These are phyloP conservation scores for Hericium alpestre DNA, from an alignment of 768 basidiomycete genomes.

Conservation along the genomic window DNA sequence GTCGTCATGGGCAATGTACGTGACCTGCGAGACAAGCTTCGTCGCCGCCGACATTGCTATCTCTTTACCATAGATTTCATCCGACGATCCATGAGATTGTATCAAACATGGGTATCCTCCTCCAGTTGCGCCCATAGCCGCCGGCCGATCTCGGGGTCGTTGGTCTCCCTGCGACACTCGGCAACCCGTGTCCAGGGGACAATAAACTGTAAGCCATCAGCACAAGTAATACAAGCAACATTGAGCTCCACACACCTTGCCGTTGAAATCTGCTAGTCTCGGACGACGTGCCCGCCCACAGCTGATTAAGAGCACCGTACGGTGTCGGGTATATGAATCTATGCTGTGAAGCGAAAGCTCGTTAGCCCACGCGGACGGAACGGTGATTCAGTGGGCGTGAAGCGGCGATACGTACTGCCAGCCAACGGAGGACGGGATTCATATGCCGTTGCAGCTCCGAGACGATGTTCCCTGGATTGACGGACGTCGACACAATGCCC, in stretches of 20 bases:
- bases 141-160: slow-evolving; percentile 15
- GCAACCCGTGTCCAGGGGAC: slow-evolving; percentile 19
- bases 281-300: slow-evolving; percentile 27
- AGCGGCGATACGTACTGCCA: slow-evolving; percentile 11
- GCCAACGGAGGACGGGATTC: not conserved
- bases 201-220: slow-evolving; percentile 11
- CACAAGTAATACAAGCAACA: not conserved
- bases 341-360: slow-evolving; percentile 3
- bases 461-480: slow-evolving; percentile 23
- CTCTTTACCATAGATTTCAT: too few species aligned
- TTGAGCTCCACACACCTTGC: slow-evolving; percentile 18
- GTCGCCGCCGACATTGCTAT: too few species aligned
- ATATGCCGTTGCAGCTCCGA: not conserved
- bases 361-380: not conserved
- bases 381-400: too few species aligned
- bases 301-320: slow-evolving; percentile 26
- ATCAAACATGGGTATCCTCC: slow-evolving; percentile 3
- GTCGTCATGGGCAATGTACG: too few species aligned
- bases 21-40: too few species aligned
- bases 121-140: slow-evolving; percentile 20
- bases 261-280: slow-evolving; percentile 23
- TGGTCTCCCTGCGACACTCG: slow-evolving; percentile 9
- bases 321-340: slow-evolving; percentile 15
- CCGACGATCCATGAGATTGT: too few species aligned
- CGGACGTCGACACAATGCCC: slow-evolving; percentile 27